Evolutionary conservation across 1,284 basidiomycete genomes (phyloP).

Genomic region (Trametes pubescens): DNA sequence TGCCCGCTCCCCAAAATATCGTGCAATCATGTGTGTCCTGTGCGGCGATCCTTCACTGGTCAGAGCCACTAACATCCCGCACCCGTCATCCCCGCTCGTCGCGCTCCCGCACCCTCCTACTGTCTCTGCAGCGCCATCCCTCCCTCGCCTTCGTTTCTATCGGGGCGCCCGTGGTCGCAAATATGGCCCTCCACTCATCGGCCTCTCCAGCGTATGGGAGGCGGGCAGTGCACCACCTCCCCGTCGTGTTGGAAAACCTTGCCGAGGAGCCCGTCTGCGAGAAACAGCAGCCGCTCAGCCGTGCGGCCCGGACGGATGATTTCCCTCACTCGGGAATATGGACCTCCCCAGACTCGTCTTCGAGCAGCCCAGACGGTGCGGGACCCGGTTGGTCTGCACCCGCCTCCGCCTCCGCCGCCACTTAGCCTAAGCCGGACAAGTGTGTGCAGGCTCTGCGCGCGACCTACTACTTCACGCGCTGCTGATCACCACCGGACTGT

Average conservation of each 20-base stretch:
- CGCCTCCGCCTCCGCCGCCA: slow-evolving; percentile 3
- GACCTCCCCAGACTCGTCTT: slow-evolving; percentile 13
- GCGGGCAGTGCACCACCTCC: background rate
- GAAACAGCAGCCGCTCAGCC: background rate
- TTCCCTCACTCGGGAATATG: slow-evolving; percentile 3
- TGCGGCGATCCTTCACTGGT: slow-evolving; percentile 2
- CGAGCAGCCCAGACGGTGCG: slow-evolving; percentile 15
- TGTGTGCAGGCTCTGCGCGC: background rate
- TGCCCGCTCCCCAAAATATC: slow-evolving; percentile 10
- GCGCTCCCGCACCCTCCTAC: background rate
- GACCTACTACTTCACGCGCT: background rate
- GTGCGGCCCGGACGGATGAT: background rate
- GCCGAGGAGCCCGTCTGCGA: slow-evolving; percentile 7
- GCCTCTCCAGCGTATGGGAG: background rate
- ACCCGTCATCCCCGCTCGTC: background rate
- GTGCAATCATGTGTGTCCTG: slow-evolving; percentile 9
- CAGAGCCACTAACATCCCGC: background rate
- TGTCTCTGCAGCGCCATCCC: background rate
- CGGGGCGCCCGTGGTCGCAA: background rate
- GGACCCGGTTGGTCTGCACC: slow-evolving; percentile 11
- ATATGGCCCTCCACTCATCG: slow-evolving; percentile 3
- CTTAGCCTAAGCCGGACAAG: background rate
- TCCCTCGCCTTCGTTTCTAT: background rate
- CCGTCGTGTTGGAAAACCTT: background rate
- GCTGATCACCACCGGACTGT: background rate